Base-by-base conservation (phyloP, 2,329 filamentous ascomycete species). In the Didymella glomerata region DNA sequence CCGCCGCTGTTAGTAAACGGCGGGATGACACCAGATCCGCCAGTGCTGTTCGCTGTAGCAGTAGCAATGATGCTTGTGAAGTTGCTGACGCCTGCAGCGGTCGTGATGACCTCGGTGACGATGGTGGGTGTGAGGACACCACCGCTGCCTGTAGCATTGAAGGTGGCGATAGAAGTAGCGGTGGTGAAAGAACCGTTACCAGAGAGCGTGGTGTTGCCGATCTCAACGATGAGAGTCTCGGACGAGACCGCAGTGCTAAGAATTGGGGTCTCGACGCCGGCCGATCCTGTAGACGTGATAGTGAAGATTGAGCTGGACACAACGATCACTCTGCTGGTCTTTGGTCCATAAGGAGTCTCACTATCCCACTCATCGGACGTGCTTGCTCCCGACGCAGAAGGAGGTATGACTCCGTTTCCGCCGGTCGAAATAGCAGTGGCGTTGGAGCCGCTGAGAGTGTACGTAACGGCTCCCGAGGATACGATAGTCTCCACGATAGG, bases 281-380 rank as follows among this genome's bases (percentile, higher is more conserved):
- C 42, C 13, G 55, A 45, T 4, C 63, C 63, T 11, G 66, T 70
- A 16, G 63, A 60, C 10, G 60, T 63, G 6, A 45, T 48, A 16
- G 58, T 64, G 22, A 38, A 30, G 7, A 56, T 27, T 7, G 48
- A 40, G 41, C 55, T 58, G 14, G 61, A 63, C 10, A 49, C 24
- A 25, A 55, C 49, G 13, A 59, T 38, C 20, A 58, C 18, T 2
- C 45, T 48, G 49, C 55, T 58, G 11, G 49, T 53, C 45, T 48
- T 58, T 13, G 48, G 53, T 28, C 55, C 55, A 20, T 58, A 58
- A 4, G 41, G 24, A 22, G 14, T 5, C 45, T 46, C 24, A 36
- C 9, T 3, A 22, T 58, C 55, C 55, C 55, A 58, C 2, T 52
- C 42, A 2, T 52, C 44, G 2, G 44, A 28, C 5, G 44, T 8